These are phyloP conservation scores for Yamadazyma tumulicola DNA, from an alignment of 805 yeast species.

Conservation along the genomic window DNA sequence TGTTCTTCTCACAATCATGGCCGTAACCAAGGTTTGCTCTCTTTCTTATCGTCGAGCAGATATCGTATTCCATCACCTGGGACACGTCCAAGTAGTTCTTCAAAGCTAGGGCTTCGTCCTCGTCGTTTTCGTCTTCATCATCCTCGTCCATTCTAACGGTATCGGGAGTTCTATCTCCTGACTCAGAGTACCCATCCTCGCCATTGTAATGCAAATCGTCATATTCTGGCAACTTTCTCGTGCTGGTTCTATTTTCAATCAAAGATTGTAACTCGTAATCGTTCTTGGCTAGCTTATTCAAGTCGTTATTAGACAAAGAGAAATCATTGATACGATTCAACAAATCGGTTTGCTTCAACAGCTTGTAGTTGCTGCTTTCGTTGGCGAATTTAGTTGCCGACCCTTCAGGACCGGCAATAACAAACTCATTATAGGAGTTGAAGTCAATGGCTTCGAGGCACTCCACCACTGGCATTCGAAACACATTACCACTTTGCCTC, in stretches of 20 bases:
- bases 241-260: constrained; percentile 1
- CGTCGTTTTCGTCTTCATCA: constrained; percentile 20
- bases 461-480: constrained; percentile 71
- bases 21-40: constrained; percentile 77
- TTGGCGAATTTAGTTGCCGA: constrained; percentile 42
- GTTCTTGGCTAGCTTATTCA: constrained; percentile 8
- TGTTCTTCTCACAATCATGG: constrained; percentile 60
- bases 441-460: constrained; percentile 60
- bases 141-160: constrained; percentile 6
- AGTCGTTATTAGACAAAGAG: constrained; percentile 9
- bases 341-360: constrained; percentile 7
- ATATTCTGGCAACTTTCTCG: constrained; percentile 1
- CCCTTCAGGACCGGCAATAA: constrained; percentile 58
- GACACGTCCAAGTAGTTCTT: constrained; percentile 28
- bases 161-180: constrained; percentile 1
- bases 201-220: constrained; percentile 3
- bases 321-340: constrained; percentile 11
- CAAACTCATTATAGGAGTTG: constrained; percentile 65
- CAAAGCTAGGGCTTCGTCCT: constrained; percentile 25
- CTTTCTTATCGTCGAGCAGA: constrained; percentile 65
- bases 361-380: constrained; percentile 16
- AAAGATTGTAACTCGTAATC: constrained; percentile 9
- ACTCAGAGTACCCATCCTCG: constrained; percentile 16
- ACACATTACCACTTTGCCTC: constrained; percentile 87
- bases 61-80: constrained; percentile 63